Evolutionary conservation across 805 yeast species (phyloP).

Genomic region (Blastobotrys robertii): DNA sequence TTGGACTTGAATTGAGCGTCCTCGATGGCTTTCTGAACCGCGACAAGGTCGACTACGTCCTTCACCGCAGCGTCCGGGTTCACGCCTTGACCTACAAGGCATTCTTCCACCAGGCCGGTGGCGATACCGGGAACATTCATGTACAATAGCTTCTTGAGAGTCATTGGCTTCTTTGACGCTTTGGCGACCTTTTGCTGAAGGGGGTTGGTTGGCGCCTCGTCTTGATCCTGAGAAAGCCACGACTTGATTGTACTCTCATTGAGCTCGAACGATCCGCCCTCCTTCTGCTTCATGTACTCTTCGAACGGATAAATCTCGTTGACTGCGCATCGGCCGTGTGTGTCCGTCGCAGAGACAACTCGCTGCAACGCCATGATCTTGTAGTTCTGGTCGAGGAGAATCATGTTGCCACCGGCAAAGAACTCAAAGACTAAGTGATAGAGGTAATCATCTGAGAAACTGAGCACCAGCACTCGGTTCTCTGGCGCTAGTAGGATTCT

Average conservation of each 20-base stretch:
- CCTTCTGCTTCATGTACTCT: conserved; percentile 7
- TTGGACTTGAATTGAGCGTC: conserved; percentile 38
- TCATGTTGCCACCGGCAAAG: conserved; percentile 88
- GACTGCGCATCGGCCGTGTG: conserved; percentile 56
- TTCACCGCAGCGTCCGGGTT: conserved; percentile 33
- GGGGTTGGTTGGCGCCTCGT: not conserved
- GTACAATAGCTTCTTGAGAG: conserved; percentile 63
- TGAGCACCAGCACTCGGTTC: conserved; percentile 75
- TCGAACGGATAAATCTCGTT: conserved; percentile 50
- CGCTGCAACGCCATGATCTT: conserved; percentile 69
- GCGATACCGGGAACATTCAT: conserved; percentile 65
- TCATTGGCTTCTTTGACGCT: conserved; percentile 17
- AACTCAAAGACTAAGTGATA: conserved; percentile 74
- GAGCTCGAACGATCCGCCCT: not conserved
- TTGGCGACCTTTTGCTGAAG: conserved; percentile 4
- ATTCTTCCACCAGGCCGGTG: conserved; percentile 62
- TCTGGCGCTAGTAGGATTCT: conserved; percentile 62
- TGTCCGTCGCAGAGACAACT: conserved; percentile 51
- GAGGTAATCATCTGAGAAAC: conserved; percentile 73
- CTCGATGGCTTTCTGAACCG: conserved; percentile 36
- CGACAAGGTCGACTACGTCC: conserved; percentile 20
- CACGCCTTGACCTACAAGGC: conserved; percentile 38
- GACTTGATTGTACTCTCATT: conserved; percentile 2
- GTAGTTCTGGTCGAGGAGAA: conserved; percentile 59
- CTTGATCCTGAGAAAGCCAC: conserved; percentile 8